Conservation (phyloP, 2,329 filamentous ascomycete genomes). For the Colletotrichum lupini region DNA sequence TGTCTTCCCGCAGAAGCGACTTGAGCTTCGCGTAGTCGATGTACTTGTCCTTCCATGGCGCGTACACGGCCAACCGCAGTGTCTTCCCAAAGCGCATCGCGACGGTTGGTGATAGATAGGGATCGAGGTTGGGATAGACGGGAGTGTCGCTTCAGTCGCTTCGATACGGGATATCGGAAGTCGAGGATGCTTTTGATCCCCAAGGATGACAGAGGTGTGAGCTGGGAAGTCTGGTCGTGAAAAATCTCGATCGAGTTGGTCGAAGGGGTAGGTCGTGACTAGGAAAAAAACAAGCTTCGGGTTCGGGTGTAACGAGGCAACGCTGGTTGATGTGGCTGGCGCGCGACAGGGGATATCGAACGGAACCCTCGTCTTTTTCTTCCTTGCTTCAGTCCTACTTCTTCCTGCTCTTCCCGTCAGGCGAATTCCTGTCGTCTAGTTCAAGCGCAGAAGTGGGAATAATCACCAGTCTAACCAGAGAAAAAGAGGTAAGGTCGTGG, state of each 20-base stretch:
- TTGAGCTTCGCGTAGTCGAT: slow-evolving; percentile 97
- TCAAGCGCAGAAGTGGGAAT: neutral
- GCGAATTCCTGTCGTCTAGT: neutral
- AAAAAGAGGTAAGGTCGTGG: neutral
- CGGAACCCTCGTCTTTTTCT: neutral
- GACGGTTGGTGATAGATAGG: slow-evolving; percentile 9
- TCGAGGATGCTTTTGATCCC: neutral
- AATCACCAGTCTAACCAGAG: neutral
- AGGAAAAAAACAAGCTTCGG: slow-evolving; percentile 30
- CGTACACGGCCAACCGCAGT: slow-evolving; percentile 81
- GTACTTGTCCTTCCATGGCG: slow-evolving; percentile 92
- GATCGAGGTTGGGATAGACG: neutral
- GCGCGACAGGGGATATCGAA: neutral
- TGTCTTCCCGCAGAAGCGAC: slow-evolving; percentile 83
- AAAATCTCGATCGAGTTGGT: slow-evolving; percentile 13
- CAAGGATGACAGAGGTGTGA: neutral
- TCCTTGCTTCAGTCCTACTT: neutral
- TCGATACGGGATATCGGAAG: neutral
- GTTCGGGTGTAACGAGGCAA: slow-evolving; percentile 18
- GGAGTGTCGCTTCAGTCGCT: neutral
- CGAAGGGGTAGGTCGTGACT: neutral
- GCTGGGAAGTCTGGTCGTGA: neutral
- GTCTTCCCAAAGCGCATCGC: slow-evolving; percentile 95
- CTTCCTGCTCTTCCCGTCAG: neutral
- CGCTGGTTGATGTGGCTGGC: slow-evolving; percentile 4